Conservation (phyloP, 768 basidiomycete genomes). For the Agaricus subrufescens region DNA sequence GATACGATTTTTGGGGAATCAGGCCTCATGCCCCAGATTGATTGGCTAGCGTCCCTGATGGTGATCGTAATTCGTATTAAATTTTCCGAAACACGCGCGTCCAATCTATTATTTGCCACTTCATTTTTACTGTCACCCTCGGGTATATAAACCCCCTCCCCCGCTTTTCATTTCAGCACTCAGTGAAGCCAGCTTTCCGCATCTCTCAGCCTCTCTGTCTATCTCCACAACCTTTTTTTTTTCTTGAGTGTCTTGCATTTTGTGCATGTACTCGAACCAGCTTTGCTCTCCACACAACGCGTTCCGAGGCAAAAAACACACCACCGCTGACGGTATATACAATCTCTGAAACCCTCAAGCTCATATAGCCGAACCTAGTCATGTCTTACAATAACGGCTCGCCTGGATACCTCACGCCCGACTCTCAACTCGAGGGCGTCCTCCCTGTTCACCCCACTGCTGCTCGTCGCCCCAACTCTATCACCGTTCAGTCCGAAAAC, state of each 20-base stretch:
- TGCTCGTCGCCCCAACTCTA: constrained; percentile 66
- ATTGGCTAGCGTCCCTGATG: too few species aligned
- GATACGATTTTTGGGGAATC: too few species aligned
- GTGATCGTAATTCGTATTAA: neutral
- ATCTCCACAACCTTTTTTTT: constrained; percentile 13
- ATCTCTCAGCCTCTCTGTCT: constrained; percentile 10
- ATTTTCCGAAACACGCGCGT: neutral
- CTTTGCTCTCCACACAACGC: constrained; percentile 86
- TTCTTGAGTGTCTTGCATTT: constrained; percentile 33
- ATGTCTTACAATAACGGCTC: constrained; percentile 54
- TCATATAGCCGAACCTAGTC: constrained; percentile 12
- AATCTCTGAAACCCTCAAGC: constrained; percentile 20
- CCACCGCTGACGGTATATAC: constrained; percentile 63
- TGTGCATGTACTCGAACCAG: constrained; percentile 95
- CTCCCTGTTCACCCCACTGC: constrained; percentile 82
- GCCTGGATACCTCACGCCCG: constrained; percentile 72
- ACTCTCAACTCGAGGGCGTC: constrained; percentile 64
- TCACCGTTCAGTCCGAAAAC: constrained; percentile 80
- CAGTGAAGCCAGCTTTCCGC: constrained; percentile 5
- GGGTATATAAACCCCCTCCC: constrained; percentile 9
- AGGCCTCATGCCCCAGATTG: neutral
- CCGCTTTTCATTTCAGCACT: neutral
- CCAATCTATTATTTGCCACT: constrained; percentile 6
- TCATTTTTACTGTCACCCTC: constrained; percentile 4
- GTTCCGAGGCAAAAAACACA: constrained; percentile 85